A percentile compares a stretch with the other conserved stretches of the same genome.
phyloP scores from a whole-genome alignment of 345 rosid genomes.

The Luvunga scandens region DNA sequence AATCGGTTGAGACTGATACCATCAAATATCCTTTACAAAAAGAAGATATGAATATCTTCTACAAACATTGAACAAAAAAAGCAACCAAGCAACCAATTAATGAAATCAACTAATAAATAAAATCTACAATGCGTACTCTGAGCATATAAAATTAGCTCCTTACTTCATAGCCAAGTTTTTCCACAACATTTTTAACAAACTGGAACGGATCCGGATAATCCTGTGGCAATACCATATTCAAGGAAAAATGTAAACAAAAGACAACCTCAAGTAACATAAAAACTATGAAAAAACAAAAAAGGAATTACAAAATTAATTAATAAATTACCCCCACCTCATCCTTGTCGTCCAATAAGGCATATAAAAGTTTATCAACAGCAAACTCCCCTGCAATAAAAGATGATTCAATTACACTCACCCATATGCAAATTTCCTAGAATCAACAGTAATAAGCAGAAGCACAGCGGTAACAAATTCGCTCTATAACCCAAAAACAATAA shows the following conservation, averaged over 20 bases:
- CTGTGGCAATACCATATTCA: slow-evolving; percentile 32
- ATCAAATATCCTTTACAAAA: background rate
- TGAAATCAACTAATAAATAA: slow-evolving; percentile 14
- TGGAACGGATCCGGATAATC: slow-evolving; percentile 74
- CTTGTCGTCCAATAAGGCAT: slow-evolving; percentile 30
- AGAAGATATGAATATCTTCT: background rate
- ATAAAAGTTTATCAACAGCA: slow-evolving; percentile 65
- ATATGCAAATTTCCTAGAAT: background rate
- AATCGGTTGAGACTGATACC: background rate
- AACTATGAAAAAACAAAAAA: background rate
- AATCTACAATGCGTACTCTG: slow-evolving; percentile 15
- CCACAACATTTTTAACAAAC: slow-evolving; percentile 53
- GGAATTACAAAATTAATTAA: background rate
- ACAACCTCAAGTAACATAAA: background rate
- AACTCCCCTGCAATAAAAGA: slow-evolving; percentile 54
- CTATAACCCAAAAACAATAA: background rate
- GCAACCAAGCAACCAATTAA: background rate
- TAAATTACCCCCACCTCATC: slow-evolving; percentile 47
- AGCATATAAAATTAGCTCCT: slow-evolving; percentile 14
- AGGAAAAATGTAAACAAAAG: background rate
- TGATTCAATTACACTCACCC: slow-evolving; percentile 16
- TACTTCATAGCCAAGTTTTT: slow-evolving; percentile 72
- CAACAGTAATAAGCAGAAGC: background rate
- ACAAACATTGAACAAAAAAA: background rate
- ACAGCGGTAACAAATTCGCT: background rate